Conservation (phyloP, 116 monocot genomes). For the Dioscorea cayenensis region DNA sequence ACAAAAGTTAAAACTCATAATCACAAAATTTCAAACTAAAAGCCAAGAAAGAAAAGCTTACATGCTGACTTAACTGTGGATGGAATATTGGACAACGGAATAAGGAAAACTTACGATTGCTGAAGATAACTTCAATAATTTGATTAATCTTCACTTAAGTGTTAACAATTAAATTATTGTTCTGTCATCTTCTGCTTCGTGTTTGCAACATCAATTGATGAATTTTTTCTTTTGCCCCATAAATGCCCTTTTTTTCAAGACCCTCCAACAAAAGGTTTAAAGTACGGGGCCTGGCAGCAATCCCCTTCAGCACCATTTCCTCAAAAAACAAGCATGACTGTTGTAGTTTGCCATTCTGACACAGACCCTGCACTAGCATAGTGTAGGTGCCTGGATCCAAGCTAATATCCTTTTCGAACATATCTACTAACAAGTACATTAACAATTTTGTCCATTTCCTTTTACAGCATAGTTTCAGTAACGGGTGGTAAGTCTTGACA, state of each 20-base stretch:
- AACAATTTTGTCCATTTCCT: constrained; percentile 47
- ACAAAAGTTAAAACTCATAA: no score
- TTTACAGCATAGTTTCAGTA: constrained; percentile 67
- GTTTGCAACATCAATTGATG: background rate
- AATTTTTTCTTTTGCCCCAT: background rate
- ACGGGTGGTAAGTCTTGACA: constrained; percentile 48
- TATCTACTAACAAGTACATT: constrained; percentile 52
- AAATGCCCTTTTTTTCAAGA: constrained; percentile 23
- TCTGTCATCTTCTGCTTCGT: background rate
- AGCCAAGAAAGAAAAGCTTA: no score
- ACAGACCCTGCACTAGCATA: constrained; percentile 47
- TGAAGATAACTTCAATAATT: background rate
- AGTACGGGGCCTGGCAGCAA: constrained; percentile 41
- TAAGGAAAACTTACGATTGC: background rate
- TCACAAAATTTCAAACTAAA: no score
- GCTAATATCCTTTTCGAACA: constrained; percentile 63
- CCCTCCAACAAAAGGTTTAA: constrained; percentile 26
- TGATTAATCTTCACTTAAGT: background rate
- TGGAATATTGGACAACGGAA: background rate
- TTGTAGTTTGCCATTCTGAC: constrained; percentile 37
- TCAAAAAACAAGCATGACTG: constrained; percentile 67
- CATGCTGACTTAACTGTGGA: no score
- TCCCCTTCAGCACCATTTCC: constrained; percentile 70
- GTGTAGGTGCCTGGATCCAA: constrained; percentile 65
- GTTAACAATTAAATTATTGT: background rate